Evolutionary conservation across 345 rosid genomes (phyloP), one percentile per base, ranked within the genome.

Genomic region (Limnanthes douglasii): DNA sequence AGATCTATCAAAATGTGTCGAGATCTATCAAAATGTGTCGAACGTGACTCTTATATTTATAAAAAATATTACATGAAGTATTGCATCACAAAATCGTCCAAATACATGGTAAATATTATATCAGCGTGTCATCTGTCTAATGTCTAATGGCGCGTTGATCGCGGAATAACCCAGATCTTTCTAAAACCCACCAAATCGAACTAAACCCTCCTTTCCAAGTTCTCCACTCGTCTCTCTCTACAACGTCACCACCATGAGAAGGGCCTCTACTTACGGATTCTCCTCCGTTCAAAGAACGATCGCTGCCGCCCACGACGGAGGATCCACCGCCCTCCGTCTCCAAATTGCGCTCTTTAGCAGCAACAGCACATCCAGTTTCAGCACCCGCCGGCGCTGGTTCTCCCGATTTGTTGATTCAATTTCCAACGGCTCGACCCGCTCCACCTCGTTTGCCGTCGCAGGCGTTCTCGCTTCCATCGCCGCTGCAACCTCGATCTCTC

Each of bases 281-380:
- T 41, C 63, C 41, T 8, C 63, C 29, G 50, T 62, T 24, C 59
- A 57, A 5, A 58, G 65, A 19, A 44, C 59, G 37, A 45, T 65
- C 14, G 34, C 68, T 31, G 8, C 47, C 30, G 39, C 31, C 6
- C 31, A 10, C 15, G 6, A 31, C 42, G 49, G 46, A 5, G 21
- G 52, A 10, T 24, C 39, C 21, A 38, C 27, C 52, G 7, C 51
- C 37, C 24, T 43, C 33, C 43, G 38, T 43, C 41, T 53, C 46
- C 64, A 25, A 46, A 46, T 20, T 8, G 62, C 66, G 3, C 61
- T 62, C 35, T 70, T 40, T 18, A 25, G 42, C 48, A 54, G 59
- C 43, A 26, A 49, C 66, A 14, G 33, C 37, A 26, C 53, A 9
- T 18, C 14, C 48, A 32, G 18, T 48, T 51, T 60, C 4, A 11